These are phyloP conservation scores for Hawksworthiomyces lignivorus DNA, from an alignment of 2,329 filamentous ascomycete genomes.

Conservation along the genomic window DNA sequence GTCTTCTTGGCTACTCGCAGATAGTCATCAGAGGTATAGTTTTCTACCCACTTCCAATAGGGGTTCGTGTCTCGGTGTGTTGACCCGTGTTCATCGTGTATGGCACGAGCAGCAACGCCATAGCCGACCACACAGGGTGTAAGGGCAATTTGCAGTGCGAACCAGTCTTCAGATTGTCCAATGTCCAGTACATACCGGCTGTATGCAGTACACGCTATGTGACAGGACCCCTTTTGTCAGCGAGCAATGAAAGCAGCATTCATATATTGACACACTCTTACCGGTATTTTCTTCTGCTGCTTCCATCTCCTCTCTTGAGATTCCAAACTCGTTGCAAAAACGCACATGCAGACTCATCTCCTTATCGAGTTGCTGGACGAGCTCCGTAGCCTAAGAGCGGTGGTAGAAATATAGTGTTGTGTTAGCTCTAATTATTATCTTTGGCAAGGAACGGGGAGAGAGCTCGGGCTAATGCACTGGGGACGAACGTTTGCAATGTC, in stretches of 20 bases:
- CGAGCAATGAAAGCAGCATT: too few species aligned
- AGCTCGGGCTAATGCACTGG: too few species aligned
- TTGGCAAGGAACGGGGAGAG: too few species aligned
- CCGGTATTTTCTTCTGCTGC: conserved; percentile 66
- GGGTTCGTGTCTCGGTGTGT: conserved; percentile 57
- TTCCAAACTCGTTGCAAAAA: conserved; percentile 76
- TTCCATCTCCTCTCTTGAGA: conserved; percentile 66
- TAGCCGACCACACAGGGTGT: conserved; percentile 90
- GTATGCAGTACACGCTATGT: conserved; percentile 34
- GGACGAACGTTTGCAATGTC: conserved; percentile 65
- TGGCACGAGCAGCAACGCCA: conserved; percentile 64
- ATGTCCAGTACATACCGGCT: conserved; percentile 63
- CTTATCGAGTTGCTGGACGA: conserved; percentile 67
- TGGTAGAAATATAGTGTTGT: too few species aligned
- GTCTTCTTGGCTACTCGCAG: conserved; percentile 62
- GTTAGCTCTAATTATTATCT: too few species aligned
- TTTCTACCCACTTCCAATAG: conserved; percentile 89
- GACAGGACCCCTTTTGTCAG: too few species aligned
- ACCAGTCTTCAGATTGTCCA: conserved; percentile 79
- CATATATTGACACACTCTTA: conserved; percentile 26
- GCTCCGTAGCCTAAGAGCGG: conserved; percentile 41
- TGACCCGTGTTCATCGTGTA: conserved; percentile 51
- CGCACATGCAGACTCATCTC: conserved; percentile 76
- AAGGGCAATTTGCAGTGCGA: conserved; percentile 76
- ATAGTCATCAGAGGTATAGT: conserved; percentile 79